A percentile compares a stretch with the other conserved stretches of the same genome.
phyloP scores from a whole-genome alignment of 2,329 filamentous ascomycete genomes.

The Penicillium sp. region DNA sequence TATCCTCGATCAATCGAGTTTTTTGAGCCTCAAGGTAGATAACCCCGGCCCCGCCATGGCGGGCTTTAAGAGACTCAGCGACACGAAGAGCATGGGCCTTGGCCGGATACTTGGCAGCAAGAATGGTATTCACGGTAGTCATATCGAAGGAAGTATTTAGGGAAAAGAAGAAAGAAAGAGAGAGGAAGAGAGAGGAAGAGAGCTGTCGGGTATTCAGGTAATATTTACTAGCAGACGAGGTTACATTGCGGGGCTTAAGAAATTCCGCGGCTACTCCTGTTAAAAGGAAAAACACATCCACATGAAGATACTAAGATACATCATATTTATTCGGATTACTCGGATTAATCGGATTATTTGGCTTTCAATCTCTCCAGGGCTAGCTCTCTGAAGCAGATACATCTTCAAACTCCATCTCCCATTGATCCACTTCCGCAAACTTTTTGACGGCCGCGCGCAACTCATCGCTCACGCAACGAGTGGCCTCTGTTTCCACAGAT shows the following conservation, averaged over 20 bases:
- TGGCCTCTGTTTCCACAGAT: slow-evolving; percentile 7
- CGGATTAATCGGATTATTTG: background rate
- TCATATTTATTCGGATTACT: background rate
- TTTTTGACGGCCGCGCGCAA: slow-evolving; percentile 36
- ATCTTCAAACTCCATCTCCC: slow-evolving; percentile 46
- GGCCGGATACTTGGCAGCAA: slow-evolving; percentile 68
- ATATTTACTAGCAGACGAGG: slow-evolving; percentile 6
- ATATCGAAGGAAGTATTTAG: slow-evolving; percentile 20
- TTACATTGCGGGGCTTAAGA: slow-evolving; percentile 22
- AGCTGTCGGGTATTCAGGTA: background rate
- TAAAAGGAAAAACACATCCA: background rate
- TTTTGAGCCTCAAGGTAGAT: slow-evolving; percentile 86
- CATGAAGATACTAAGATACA: background rate
- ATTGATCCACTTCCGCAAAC: slow-evolving; percentile 43
- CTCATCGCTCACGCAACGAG: slow-evolving; percentile 35
- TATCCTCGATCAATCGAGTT: slow-evolving; percentile 81
- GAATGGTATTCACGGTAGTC: slow-evolving; percentile 38
- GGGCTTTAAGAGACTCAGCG: slow-evolving; percentile 68
- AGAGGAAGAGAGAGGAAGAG: background rate
- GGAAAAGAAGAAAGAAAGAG: background rate
- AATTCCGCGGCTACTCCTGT: background rate
- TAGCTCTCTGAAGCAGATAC: slow-evolving; percentile 28
- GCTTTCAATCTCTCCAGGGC: slow-evolving; percentile 6
- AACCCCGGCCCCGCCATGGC: slow-evolving; percentile 64
- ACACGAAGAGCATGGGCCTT: slow-evolving; percentile 84